Evolutionary conservation across 2,329 filamentous ascomycete species (phyloP).

Genomic region (Aspergillus aculeatus): DNA sequence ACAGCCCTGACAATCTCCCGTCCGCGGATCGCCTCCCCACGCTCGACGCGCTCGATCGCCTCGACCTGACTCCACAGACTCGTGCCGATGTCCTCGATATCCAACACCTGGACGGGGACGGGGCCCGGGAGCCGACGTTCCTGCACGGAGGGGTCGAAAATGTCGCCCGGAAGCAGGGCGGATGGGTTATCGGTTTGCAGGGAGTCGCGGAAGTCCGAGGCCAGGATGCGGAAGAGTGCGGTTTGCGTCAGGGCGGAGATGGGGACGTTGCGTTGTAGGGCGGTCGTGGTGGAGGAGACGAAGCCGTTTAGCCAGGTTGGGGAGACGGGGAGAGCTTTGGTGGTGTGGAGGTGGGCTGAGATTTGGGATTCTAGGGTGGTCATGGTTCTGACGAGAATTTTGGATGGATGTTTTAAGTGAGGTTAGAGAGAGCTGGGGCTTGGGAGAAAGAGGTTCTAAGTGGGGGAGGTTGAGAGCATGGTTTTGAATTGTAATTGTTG

Average conservation of each 20-base stretch:
- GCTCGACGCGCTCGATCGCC: conserved; percentile 57
- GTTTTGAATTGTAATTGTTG: background rate
- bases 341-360: conserved; percentile 54
- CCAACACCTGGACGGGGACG: conserved; percentile 76
- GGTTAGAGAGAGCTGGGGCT: too few species aligned
- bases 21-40: conserved; percentile 57
- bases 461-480: background rate
- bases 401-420: background rate
- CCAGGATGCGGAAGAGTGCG: conserved; percentile 74
- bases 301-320: conserved; percentile 65
- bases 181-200: conserved; percentile 49
- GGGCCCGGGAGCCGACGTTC: conserved; percentile 60
- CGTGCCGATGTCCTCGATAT: conserved; percentile 77
- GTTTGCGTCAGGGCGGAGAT: conserved; percentile 73
- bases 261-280: conserved; percentile 56
- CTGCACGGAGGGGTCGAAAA: conserved; percentile 54
- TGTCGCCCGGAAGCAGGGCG: conserved; percentile 55
- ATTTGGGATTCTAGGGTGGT: conserved; percentile 36
- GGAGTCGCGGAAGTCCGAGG: conserved; percentile 70
- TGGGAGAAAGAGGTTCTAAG: background rate
- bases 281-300: conserved; percentile 51
- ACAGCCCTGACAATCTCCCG: conserved; percentile 77
- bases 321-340: conserved; percentile 56
- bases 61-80: conserved; percentile 88
- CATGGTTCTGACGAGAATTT: conserved; percentile 18